Evolutionary conservation across 2,329 filamentous ascomycete genomes (phyloP), one percentile per base, ranked within the genome.

Genomic region (Cladosporium austrohemisphaericum): DNA sequence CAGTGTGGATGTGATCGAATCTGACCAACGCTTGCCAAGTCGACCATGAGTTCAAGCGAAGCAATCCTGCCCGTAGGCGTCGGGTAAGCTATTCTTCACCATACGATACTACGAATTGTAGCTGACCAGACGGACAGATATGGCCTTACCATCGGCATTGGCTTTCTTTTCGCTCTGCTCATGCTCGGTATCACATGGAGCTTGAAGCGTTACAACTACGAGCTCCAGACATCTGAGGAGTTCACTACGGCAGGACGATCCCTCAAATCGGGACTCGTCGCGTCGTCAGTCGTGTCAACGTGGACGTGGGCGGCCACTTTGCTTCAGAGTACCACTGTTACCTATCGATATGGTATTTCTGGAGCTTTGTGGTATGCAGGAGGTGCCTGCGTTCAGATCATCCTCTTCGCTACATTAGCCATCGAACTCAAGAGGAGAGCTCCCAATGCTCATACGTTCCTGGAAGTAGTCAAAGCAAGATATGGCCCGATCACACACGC

Each of bases 391-490:
- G 87, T 93, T 5, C 88, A 94, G 65, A 91, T 96, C 59, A 77
- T 95, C 22, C 76, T 96, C 1, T 95, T 96, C 60, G 89, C 91
- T 1, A 94, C 89, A 0, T 77, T 95, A 22, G 90, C 90, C 23
- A 95, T 95, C 58, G 88, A 94, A 67, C 71, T 95, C 45, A 96
- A 95, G 74, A 77, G 87, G 57, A 81, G 87, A 49, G 53, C 56
- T 14, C 55, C 55, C 1, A 50, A 49, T 32, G 55, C 53, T 7
- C 53, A 55, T 19, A 57, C 55, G 2, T 55, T 59, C 25, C 49
- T 61, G 2, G 56, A 61, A 40, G 49, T 57, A 2, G 53, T 55
- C 5, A 54, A 41, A 18, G 47, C 47, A 4, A 45, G 58, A 35
- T 95, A 94, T 68, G 89, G 90, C 26, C 73, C 76, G 4, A 62